Evolutionary conservation across 2,329 filamentous ascomycete species (phyloP).

Genomic region (Capronia coronata): DNA sequence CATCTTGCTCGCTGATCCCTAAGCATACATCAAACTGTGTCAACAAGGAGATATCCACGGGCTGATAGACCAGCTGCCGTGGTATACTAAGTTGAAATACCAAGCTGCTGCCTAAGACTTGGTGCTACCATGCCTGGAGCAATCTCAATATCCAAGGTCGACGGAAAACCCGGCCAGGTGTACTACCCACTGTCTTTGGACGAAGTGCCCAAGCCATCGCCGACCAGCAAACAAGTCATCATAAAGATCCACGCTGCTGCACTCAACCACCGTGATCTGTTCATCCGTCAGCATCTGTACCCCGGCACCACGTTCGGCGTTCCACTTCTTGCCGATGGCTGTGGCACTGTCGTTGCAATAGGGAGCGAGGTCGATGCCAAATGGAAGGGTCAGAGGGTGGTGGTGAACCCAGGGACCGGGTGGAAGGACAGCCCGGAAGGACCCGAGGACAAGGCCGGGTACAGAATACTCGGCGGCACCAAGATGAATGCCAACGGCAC

Average conservation of each 20-base stretch:
- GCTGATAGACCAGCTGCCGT: too few species aligned
- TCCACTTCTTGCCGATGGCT: slow-evolving; percentile 77
- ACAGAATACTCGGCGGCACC: slow-evolving; percentile 64
- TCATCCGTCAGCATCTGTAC: slow-evolving; percentile 88
- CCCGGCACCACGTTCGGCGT: slow-evolving; percentile 72
- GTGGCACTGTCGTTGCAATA: slow-evolving; percentile 62
- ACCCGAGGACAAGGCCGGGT: slow-evolving; percentile 57
- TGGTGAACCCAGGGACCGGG: slow-evolving; percentile 70
- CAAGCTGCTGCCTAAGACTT: neutral
- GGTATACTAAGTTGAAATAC: too few species aligned
- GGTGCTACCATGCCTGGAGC: slow-evolving; percentile 38
- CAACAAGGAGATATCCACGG: too few species aligned
- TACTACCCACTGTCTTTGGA: slow-evolving; percentile 56
- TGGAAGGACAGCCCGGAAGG: slow-evolving; percentile 68
- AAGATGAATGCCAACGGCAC: slow-evolving; percentile 61
- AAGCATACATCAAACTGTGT: neutral
- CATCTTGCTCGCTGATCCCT: too few species aligned
- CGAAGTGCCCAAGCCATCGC: slow-evolving; percentile 56
- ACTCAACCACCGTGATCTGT: slow-evolving; percentile 92
- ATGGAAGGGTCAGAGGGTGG: slow-evolving; percentile 62
- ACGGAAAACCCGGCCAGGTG: slow-evolving; percentile 71
- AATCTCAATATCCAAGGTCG: slow-evolving; percentile 43
- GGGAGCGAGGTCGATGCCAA: slow-evolving; percentile 52
- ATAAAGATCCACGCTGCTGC: slow-evolving; percentile 71
- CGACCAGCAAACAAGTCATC: slow-evolving; percentile 62